Percentiles rank a stretch among this genome's conserved stretches.
Conservation (phyloP, 2,329 filamentous ascomycete species). For the Fusarium xyrophilum region DNA sequence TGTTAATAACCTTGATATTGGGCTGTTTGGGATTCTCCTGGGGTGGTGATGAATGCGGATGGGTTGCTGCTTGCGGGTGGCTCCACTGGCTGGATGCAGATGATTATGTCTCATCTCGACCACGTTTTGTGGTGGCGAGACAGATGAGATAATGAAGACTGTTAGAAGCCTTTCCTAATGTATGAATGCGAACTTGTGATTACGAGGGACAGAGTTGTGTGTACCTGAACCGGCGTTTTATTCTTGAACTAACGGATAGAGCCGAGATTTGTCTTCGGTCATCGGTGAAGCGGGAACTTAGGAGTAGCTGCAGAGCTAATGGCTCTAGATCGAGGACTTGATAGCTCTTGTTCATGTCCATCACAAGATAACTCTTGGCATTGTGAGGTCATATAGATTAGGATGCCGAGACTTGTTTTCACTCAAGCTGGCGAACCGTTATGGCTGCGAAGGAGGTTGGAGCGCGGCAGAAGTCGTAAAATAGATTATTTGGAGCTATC, state of each 20-base stretch:
- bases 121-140: background rate
- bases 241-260: background rate
- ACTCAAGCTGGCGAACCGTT: accelerated
- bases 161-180: background rate
- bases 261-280: background rate
- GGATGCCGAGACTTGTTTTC: background rate
- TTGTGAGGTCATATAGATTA: background rate
- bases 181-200: background rate
- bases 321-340: accelerated
- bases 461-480: accelerated
- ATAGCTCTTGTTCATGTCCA: accelerated
- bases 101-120: background rate
- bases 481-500: accelerated
- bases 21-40: background rate
- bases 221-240: background rate
- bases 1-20: background rate
- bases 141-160: background rate
- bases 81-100: constrained; percentile 18
- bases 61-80: constrained; percentile 12
- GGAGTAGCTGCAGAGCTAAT: background rate
- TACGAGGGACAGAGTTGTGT: background rate
- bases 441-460: accelerated
- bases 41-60: constrained; percentile 12
- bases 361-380: background rate
- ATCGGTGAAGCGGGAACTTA: background rate